Conservation (phyloP, 163 green algal genomes). For the Volvox carteri region DNA sequence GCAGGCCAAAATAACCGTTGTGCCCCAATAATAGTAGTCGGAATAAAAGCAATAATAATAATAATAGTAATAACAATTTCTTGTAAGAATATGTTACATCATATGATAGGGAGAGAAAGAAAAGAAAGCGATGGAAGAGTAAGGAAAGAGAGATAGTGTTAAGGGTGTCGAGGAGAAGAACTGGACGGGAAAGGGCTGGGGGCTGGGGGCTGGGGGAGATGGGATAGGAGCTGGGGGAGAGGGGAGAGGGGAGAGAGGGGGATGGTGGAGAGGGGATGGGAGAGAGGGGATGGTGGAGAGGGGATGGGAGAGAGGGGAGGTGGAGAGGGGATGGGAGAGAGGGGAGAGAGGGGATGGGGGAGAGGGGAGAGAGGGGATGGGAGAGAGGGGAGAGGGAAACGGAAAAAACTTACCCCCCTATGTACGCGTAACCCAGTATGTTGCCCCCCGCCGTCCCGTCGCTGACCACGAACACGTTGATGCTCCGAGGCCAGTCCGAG, state of each 20-base stretch:
- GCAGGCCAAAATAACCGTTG: too few species aligned
- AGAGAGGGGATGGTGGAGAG: neutral
- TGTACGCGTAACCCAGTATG: neutral
- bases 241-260: neutral
- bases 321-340: neutral
- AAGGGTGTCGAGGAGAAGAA: too few species aligned
- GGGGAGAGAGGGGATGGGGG: neutral
- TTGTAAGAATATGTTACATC: too few species aligned
- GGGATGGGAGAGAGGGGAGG: neutral
- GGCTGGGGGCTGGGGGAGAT: neutral
- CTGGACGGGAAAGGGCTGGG: neutral
- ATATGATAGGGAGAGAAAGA: too few species aligned
- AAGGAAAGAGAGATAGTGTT: too few species aligned
- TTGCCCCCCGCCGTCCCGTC: neutral
- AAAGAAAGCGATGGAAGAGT: too few species aligned
- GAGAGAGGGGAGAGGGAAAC: too few species aligned
- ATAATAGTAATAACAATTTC: too few species aligned
- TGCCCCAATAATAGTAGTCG: too few species aligned
- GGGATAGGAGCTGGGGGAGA: neutral
- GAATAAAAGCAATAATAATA: too few species aligned
- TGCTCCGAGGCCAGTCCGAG: neutral
- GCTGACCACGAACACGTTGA: constrained; percentile 5
- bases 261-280: neutral
- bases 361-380: neutral
- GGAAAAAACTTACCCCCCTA: too few species aligned